phyloP scores from a whole-genome alignment of 768 basidiomycete species.

The Arthromyces matolae region DNA sequence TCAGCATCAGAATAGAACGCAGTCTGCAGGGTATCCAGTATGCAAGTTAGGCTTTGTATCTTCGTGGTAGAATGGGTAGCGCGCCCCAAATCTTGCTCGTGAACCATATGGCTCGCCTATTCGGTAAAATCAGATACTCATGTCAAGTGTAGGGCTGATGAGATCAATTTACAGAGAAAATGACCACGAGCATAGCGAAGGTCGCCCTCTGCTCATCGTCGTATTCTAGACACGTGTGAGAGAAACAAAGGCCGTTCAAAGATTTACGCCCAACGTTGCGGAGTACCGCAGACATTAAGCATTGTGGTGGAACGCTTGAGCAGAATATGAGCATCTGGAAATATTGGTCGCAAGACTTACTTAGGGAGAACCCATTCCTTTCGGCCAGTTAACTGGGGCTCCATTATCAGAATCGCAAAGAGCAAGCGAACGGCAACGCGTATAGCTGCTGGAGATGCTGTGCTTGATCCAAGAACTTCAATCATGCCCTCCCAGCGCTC shows the following conservation, averaged over 20 bases:
- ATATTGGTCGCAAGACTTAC: constrained; percentile 14
- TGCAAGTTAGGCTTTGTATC: constrained; percentile 42
- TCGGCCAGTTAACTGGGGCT: constrained; percentile 32
- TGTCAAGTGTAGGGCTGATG: not conserved
- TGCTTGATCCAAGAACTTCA: constrained; percentile 41
- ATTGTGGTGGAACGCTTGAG: constrained; percentile 14
- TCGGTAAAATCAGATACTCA: not conserved
- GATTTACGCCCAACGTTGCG: constrained; percentile 7
- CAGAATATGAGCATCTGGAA: no score
- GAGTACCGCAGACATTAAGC: constrained; percentile 21
- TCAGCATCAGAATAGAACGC: constrained; percentile 3
- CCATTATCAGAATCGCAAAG: constrained; percentile 54
- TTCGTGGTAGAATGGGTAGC: constrained; percentile 27
- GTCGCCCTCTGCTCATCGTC: constrained; percentile 28
- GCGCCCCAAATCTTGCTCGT: not conserved
- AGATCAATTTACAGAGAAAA: constrained; percentile 35
- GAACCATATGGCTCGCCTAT: constrained; percentile 22
- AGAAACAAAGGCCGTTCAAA: constrained; percentile 11
- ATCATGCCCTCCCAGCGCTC: constrained; percentile 53
- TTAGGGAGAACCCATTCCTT: constrained; percentile 20
- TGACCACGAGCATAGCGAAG: constrained; percentile 37
- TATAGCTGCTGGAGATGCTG: constrained; percentile 56
- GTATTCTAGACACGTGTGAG: constrained; percentile 5
- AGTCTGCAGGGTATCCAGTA: constrained; percentile 42
- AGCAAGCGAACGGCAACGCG: constrained; percentile 54